Evolutionary conservation across 768 basidiomycete species (phyloP).

Genomic region (Scleroderma citrinum): DNA sequence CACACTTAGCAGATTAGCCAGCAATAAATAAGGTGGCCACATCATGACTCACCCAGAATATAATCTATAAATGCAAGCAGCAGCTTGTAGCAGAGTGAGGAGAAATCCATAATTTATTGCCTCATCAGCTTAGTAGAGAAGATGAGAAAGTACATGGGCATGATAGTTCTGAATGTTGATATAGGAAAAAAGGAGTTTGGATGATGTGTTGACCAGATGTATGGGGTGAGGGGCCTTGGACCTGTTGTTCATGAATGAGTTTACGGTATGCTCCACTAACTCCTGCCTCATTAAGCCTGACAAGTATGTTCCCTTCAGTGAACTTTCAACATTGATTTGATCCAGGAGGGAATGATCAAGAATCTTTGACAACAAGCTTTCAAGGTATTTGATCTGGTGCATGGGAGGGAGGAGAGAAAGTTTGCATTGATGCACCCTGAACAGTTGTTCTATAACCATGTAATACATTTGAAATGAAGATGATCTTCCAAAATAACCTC

Average conservation of each 20-base stretch:
- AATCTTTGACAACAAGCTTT: slow-evolving; percentile 1
- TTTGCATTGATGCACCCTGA: neutral
- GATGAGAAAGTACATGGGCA: neutral
- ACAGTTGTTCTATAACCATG: slow-evolving; percentile 3
- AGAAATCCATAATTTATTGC: neutral
- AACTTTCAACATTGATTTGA: no score
- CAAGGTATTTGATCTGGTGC: neutral
- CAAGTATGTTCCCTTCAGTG: slow-evolving; percentile 3
- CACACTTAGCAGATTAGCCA: no score
- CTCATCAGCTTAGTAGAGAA: neutral
- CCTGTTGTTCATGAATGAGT: slow-evolving; percentile 1
- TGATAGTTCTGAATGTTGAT: neutral
- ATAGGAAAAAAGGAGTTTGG: neutral
- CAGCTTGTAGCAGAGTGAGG: slow-evolving; percentile 1
- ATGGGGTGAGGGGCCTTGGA: neutral
- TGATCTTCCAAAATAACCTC: neutral
- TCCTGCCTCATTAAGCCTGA: neutral
- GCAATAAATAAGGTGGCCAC: neutral
- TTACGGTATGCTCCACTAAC: neutral
- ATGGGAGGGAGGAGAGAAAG: neutral
- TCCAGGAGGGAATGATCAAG: neutral
- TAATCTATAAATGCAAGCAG: slow-evolving; percentile 3
- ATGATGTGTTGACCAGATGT: neutral
- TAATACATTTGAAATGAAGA: slow-evolving; percentile 1
- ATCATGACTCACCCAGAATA: neutral